Evolutionary conservation across 2,329 filamentous ascomycete species (phyloP).

Genomic region (Lasiodiplodia citricola): DNA sequence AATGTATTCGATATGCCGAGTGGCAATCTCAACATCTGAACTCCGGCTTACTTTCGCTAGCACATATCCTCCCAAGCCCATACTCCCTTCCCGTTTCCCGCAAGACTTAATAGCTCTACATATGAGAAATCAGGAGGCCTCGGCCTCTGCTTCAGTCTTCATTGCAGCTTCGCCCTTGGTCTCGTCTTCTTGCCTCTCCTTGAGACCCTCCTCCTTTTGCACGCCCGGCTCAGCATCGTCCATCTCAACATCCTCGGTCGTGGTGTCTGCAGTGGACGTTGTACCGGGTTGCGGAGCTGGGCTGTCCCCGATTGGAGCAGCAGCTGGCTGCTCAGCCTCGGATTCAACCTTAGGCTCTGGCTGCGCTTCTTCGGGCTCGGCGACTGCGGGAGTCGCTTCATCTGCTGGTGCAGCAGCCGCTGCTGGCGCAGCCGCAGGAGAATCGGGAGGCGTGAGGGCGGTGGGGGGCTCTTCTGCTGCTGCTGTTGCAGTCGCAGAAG

Average conservation of each 20-base stretch:
- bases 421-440: slow-evolving; percentile 6
- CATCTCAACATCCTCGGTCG: slow-evolving; percentile 25
- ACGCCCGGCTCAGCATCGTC: slow-evolving; percentile 23
- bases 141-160: slow-evolving; percentile 1
- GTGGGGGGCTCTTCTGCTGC: slow-evolving; percentile 11
- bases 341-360: background rate
- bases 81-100: background rate
- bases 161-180: slow-evolving; percentile 6
- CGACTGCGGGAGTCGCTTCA: background rate
- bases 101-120: background rate
- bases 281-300: background rate
- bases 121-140: background rate
- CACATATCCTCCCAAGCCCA: slow-evolving; percentile 2
- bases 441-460: slow-evolving; percentile 25
- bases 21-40: background rate
- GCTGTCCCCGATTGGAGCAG: background rate
- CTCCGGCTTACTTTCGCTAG: background rate
- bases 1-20: background rate
- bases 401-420: background rate
- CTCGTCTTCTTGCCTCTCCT: slow-evolving; percentile 23
- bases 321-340: slow-evolving; percentile 1
- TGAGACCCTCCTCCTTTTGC: slow-evolving; percentile 20
- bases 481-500: background rate
- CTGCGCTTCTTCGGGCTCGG: background rate
- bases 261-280: slow-evolving; percentile 12